Conservation (phyloP, 305 asterid species). For the Solanum aculeatissimum region DNA sequence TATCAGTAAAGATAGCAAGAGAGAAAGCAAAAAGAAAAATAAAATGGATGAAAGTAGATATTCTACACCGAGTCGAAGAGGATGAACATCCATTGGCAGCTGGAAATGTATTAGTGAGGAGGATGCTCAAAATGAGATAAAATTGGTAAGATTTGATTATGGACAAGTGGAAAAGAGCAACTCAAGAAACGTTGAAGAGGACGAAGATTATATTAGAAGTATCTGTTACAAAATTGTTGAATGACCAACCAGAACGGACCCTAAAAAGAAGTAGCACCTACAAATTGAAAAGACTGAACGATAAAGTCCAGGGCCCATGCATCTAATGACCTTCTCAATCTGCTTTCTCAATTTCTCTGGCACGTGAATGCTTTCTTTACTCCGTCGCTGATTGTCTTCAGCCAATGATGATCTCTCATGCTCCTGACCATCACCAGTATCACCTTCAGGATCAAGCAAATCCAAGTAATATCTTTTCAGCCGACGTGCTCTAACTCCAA, state of each 20-base stretch:
- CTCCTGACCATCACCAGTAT: constrained; percentile 22
- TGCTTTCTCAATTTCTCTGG: constrained; percentile 84
- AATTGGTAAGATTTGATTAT: not conserved
- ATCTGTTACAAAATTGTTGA: constrained; percentile 19
- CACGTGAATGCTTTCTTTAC: constrained; percentile 25
- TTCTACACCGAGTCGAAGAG: constrained; percentile 11
- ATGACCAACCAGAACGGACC: constrained; percentile 52
- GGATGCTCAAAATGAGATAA: not conserved
- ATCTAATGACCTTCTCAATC: constrained; percentile 99
- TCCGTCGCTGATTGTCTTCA: constrained; percentile 15
- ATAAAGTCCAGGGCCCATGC: constrained; percentile 95
- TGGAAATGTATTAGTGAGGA: not conserved
- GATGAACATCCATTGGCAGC: constrained; percentile 13
- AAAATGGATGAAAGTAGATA: constrained; percentile 1
- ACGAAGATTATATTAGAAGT: constrained; percentile 5
- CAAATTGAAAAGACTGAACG: constrained; percentile 74
- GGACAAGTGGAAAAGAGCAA: constrained; percentile 1
- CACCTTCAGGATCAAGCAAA: constrained; percentile 48
- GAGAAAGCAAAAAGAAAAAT: not conserved
- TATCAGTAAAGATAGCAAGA: not conserved
- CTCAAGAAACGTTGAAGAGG: constrained; percentile 4
- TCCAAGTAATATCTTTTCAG: constrained; percentile 68
- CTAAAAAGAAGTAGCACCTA: constrained; percentile 95
- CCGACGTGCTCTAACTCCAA: constrained; percentile 78
- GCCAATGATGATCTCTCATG: constrained; percentile 22